Evolutionary conservation across 345 rosid genomes (phyloP).

Genomic region (Cardiospermum halicacabum): DNA sequence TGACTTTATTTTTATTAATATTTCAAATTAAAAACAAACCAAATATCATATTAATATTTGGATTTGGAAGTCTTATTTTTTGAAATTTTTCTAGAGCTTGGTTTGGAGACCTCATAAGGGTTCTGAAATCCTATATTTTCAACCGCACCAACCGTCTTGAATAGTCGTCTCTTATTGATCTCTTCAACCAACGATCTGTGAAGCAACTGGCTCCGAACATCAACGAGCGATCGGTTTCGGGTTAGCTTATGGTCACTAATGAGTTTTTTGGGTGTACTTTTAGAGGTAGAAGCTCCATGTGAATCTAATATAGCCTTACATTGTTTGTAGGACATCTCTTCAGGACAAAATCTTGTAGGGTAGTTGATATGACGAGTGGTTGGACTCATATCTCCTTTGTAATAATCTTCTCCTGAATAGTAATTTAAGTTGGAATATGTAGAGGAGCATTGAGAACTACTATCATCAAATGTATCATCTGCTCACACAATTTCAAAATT

Average conservation of each 20-base stretch:
- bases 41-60: conserved; percentile 23
- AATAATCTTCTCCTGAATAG: conserved; percentile 41
- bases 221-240: conserved; percentile 65
- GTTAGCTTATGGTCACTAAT: conserved; percentile 33
- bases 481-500: conserved; percentile 27
- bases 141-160: conserved; percentile 72
- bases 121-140: conserved; percentile 65
- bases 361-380: conserved; percentile 17
- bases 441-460: conserved; percentile 62
- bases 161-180: conserved; percentile 48
- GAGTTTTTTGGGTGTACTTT: conserved; percentile 21
- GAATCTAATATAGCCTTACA: conserved; percentile 30
- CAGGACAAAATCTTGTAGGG: conserved; percentile 53
- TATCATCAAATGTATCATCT: conserved; percentile 62
- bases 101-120: conserved; percentile 40
- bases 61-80: conserved; percentile 24
- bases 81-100: conserved; percentile 14
- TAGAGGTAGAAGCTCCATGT: conserved; percentile 34
- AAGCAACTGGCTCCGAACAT: conserved; percentile 52
- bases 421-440: conserved; percentile 52
- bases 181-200: conserved; percentile 62
- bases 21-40: too few relatives aligned
- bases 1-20: too few relatives aligned
- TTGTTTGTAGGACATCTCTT: conserved; percentile 34
- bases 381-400: conserved; percentile 26